Conservation (phyloP, 129 eudicot species). For the Smallanthus sonchifolius region DNA sequence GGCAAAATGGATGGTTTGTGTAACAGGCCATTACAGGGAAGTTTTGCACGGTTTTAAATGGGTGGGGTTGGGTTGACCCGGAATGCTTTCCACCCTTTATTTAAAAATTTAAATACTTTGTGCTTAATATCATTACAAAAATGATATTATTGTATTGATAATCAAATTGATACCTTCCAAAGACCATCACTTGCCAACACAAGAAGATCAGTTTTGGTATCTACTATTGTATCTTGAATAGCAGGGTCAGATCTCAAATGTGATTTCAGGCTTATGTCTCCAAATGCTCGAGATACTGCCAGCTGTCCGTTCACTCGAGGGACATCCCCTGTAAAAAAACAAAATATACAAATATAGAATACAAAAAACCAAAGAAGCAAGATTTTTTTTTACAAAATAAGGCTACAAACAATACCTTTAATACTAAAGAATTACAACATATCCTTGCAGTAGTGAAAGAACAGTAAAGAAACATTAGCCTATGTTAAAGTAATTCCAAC, state of each 20-base stretch:
- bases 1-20: neutral
- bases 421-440: neutral
- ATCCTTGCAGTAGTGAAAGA: neutral
- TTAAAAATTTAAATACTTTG: neutral
- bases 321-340: slow-evolving; percentile 48
- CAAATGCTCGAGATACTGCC: slow-evolving; percentile 78
- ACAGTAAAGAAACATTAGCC: neutral
- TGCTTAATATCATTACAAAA: neutral
- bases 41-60: neutral
- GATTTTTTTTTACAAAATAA: no score
- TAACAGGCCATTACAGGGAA: neutral
- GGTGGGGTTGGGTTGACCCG: neutral
- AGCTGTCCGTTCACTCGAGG: slow-evolving; percentile 74
- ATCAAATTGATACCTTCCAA: slow-evolving; percentile 53
- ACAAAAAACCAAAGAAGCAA: neutral
- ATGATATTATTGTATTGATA: neutral
- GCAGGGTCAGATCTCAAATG: slow-evolving; percentile 74
- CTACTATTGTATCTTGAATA: slow-evolving; percentile 43
- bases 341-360: neutral
- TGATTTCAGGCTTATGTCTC: slow-evolving; percentile 65
- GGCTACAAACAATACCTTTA: neutral
- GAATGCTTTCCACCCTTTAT: neutral
- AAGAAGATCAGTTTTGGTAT: slow-evolving; percentile 45
- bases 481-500: neutral
- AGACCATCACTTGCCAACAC: slow-evolving; percentile 81